Conservation (phyloP, 441 rosid genomes). For the Populus tomentosa region DNA sequence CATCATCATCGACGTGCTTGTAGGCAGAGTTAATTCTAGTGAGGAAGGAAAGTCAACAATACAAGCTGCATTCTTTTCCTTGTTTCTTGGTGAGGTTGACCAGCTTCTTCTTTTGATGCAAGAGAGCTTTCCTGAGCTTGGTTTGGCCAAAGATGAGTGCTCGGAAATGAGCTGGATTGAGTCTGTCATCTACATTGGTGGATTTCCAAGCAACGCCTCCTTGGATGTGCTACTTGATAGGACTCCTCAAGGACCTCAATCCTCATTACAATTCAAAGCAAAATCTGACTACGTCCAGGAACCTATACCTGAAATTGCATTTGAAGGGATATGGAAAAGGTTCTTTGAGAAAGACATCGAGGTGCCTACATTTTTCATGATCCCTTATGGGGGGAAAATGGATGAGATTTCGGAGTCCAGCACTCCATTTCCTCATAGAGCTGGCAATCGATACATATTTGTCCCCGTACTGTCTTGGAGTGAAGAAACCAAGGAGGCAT, state of each 20-base stretch:
- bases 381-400: conserved; percentile 61
- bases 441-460: conserved; percentile 40
- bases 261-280: too few species aligned
- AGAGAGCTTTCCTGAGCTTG: conserved; percentile 45
- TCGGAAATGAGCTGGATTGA: conserved; percentile 46
- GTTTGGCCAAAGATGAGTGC: conserved; percentile 27
- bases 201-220: conserved; percentile 20
- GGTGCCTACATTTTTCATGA: conserved; percentile 20
- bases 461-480: conserved; percentile 21
- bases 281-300: conserved; percentile 34
- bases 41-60: conserved; percentile 15
- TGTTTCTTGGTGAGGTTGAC: conserved; percentile 41
- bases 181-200: conserved; percentile 35
- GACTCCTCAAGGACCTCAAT: conserved; percentile 14
- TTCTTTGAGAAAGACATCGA: conserved; percentile 27
- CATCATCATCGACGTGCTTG: conserved; percentile 29
- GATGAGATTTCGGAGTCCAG: conserved; percentile 29
- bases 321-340: conserved; percentile 37
- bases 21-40: neutral
- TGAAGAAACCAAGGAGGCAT: conserved; percentile 18
- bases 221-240: conserved; percentile 32
- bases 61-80: conserved; percentile 26
- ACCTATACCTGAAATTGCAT: conserved; percentile 36
- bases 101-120: conserved; percentile 33
- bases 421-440: conserved; percentile 52